Evolutionary conservation across 306 rosid genomes (phyloP).

Genomic region (Luffa acutangula): DNA sequence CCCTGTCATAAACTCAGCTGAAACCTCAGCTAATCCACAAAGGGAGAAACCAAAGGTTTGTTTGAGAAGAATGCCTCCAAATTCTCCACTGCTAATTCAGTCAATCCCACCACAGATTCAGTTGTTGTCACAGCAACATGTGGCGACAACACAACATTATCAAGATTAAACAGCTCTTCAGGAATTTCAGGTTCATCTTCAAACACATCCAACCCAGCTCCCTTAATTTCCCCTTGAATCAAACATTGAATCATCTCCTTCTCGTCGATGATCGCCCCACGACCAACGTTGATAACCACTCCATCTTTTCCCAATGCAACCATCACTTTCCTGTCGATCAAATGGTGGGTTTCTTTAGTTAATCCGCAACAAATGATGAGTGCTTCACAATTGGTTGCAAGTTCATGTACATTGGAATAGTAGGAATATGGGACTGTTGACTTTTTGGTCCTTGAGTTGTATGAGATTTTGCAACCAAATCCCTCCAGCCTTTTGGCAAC

Average conservation of each 20-base stretch:
- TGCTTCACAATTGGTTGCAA: slow-evolving; percentile 22
- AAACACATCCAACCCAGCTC: slow-evolving; percentile 61
- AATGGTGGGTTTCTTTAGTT: slow-evolving; percentile 29
- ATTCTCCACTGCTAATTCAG: slow-evolving; percentile 7
- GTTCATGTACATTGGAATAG: slow-evolving; percentile 27
- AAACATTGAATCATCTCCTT: slow-evolving; percentile 20
- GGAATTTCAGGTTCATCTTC: slow-evolving; percentile 46
- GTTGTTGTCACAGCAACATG: background rate
- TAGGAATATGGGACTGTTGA: slow-evolving; percentile 21
- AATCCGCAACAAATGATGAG: slow-evolving; percentile 39
- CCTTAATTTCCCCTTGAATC: slow-evolving; percentile 14
- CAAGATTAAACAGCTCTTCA: slow-evolving; percentile 21
- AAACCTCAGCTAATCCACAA: slow-evolving; percentile 13
- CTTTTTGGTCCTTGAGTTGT: slow-evolving; percentile 34
- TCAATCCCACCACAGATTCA: slow-evolving; percentile 6
- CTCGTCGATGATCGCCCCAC: slow-evolving; percentile 36
- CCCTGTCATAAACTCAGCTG: slow-evolving; percentile 4
- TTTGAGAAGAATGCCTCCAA: slow-evolving; percentile 27
- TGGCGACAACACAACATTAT: slow-evolving; percentile 36
- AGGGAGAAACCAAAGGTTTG: slow-evolving; percentile 11
- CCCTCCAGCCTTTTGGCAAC: slow-evolving; percentile 41
- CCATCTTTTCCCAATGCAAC: slow-evolving; percentile 36
- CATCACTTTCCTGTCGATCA: slow-evolving; percentile 33
- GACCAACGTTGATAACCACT: slow-evolving; percentile 34
- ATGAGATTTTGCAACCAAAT: slow-evolving; percentile 30